Evolutionary conservation across 495 filamentous ascomycete genomes (phyloP), one percentile per base, ranked within the genome.

Genomic region (Penicillium nucicola): DNA sequence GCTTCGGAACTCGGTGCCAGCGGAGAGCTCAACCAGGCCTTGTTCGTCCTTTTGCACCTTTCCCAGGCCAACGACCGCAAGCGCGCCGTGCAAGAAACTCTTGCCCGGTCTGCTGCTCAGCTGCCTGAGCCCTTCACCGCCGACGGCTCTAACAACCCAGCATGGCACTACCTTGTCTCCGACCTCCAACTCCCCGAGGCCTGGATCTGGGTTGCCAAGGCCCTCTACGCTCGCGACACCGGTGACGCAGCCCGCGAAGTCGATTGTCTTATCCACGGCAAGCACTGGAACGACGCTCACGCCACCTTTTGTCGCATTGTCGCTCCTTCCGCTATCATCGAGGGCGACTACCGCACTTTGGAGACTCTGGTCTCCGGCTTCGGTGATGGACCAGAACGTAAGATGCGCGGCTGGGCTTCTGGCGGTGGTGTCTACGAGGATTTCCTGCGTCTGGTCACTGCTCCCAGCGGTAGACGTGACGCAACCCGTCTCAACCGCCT

Each of bases 121-220:
- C 69, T 81, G 10, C 73, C 76, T 15, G 63, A 71, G 23, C 84
- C 89, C 52, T 75, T 85, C 20, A 77, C 80, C 31, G 72, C 71
- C 2, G 80, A 83, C 30, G 75, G 75, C 33, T 55, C 71, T 7
- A 64, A 69, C 32, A 53, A 68, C 50, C 38, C 60, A 1, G 60
- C 45, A 9, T 90, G 85, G 71, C 68, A 66, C 13, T 78, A 77
- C 18, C 76, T 95, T 0, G 72, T 77, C 4, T 58, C 74, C 25
- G 77, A 79, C 4, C 79, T 87, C 39, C 75, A 84, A 45, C 76
- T 97, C 42, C 88, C 90, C 4, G 76, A 75, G 31, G 57, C 72
- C 19, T 95, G 90, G 90, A 78, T 97, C 53, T 92, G 85, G 82
- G 82, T 89, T 45, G 89, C 92, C 22, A 90, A 90, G 71, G 93